Base-by-base conservation (phyloP, 148 eudicot species). In the Pouteria glomerata region DNA sequence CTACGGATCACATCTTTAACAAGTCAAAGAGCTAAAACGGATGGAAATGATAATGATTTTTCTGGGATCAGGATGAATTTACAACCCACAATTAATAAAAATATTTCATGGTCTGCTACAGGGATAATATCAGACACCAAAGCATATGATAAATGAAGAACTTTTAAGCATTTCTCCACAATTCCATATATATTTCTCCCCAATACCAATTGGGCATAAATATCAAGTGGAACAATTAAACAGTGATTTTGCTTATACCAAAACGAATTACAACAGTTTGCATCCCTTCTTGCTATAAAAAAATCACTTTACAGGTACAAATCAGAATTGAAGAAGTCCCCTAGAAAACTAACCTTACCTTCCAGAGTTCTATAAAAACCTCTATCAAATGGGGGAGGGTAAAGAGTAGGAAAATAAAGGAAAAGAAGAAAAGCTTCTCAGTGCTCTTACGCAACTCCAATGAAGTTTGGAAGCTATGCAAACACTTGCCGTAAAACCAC, bases 221-320 rank as follows among this genome's bases (percentile, higher is more conserved):
- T 21, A 47, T 37, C 13, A 50, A 47, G 8, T 60, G 51, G 57
- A 52, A 44, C 59, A 58, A 75, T 51, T 51, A 55, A 60, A n/a
- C 35, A 27, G 68, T 23, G 48, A 23, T 19, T 37, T 69, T 69
- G 73, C 73, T 60, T 51, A 61, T 59, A 59, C 35, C 63, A 75
- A 42, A 42, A 75, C 70, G 68, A 79, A 68, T 78, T 84, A 84
- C 87, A 84, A 82, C 83, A 87, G 73, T 78, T 64, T 34, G 62
- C 84, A 80, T 74, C 78, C 76, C 77, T 66, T 75, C 80, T 76
- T 76, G 68, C 83, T 77, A 82, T 75, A 77, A 81, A 81, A n/a
- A 77, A 77, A 64, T 81, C 74, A 83, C 87, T 87, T 87, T 87
- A 87, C 90, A 87, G 76, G 76, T 75, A 80, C 53, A 73, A 73